phyloP scores from a whole-genome alignment of 257 asterid genomes.

The Knoxia roxburghii region DNA sequence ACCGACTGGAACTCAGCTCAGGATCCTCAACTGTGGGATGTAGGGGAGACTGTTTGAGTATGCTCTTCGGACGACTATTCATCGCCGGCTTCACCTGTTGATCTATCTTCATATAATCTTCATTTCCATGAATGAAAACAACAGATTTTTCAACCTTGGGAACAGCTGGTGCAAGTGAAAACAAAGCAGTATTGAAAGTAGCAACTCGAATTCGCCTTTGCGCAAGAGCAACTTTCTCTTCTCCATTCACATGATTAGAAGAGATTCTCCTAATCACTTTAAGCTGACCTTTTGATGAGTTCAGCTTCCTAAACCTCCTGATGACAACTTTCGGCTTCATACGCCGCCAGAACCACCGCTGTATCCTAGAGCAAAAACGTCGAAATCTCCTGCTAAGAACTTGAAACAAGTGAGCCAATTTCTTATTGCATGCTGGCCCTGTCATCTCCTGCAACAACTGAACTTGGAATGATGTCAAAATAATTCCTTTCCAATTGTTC shows the following conservation, averaged over 20 bases:
- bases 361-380: slow-evolving; percentile 46
- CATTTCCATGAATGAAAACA: slow-evolving; percentile 29
- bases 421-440: slow-evolving; percentile 30
- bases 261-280: slow-evolving; percentile 13
- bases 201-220: slow-evolving; percentile 64
- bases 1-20: slow-evolving; percentile 2
- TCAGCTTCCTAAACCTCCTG: slow-evolving; percentile 47
- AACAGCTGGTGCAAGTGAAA: slow-evolving; percentile 88
- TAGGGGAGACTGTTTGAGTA: slow-evolving; percentile 66
- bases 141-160: slow-evolving; percentile 42
- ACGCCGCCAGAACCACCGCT: slow-evolving; percentile 34
- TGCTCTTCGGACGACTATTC: slow-evolving; percentile 48
- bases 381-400: slow-evolving; percentile 39
- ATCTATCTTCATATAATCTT: slow-evolving; percentile 15
- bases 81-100: slow-evolving; percentile 9
- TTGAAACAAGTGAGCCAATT: slow-evolving; percentile 37
- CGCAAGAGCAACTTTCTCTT: neutral
- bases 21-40: slow-evolving; percentile 25
- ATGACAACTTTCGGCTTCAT: slow-evolving; percentile 55
- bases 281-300: slow-evolving; percentile 18
- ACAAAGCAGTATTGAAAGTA: slow-evolving; percentile 79
- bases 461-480: neutral
- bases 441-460: slow-evolving; percentile 29
- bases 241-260: slow-evolving; percentile 8
- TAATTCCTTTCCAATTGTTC: neutral